Conservation (phyloP, 306 rosid species). For the Clitoria ternatea region DNA sequence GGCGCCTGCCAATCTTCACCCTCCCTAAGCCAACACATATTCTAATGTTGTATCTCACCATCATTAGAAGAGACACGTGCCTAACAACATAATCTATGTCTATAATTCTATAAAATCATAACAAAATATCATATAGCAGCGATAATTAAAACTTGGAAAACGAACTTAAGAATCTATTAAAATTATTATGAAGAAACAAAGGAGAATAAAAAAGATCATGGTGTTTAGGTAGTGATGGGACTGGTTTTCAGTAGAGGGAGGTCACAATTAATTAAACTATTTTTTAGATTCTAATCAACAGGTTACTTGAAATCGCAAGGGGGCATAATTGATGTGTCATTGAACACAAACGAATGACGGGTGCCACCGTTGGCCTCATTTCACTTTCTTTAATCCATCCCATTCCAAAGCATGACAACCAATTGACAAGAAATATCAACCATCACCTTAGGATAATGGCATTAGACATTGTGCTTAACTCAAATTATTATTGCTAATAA, state of each 20-base stretch:
- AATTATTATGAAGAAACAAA: background rate
- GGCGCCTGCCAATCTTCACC: too few species aligned
- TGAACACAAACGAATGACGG: conserved; percentile 14
- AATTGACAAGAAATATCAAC: conserved; percentile 41
- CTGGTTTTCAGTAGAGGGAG: conserved; percentile 18
- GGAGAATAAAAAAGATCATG: background rate
- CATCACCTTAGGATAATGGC: conserved; percentile 34
- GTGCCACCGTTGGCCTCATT: background rate
- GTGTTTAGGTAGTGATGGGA: conserved; percentile 26
- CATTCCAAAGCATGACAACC: conserved; percentile 33
- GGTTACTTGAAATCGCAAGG: conserved; percentile 17
- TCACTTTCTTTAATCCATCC: conserved; percentile 15
- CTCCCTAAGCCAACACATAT: too few species aligned
- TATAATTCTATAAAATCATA: background rate
- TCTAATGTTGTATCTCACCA: too few species aligned
- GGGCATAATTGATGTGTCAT: conserved; percentile 34
- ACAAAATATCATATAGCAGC: background rate
- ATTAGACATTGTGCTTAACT: conserved; percentile 32
- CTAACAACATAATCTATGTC: background rate
- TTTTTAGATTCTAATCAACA: conserved; percentile 9
- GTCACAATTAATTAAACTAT: conserved; percentile 9
- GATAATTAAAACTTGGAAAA: background rate
- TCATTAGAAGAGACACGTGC: too few species aligned
- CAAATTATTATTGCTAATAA: conserved; percentile 22
- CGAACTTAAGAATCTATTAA: background rate